A percentile compares a stretch with the other conserved stretches of the same genome.
These are phyloP conservation scores for Lentinula edodes DNA, from an alignment of 768 basidiomycete species.

Conservation along the genomic window DNA sequence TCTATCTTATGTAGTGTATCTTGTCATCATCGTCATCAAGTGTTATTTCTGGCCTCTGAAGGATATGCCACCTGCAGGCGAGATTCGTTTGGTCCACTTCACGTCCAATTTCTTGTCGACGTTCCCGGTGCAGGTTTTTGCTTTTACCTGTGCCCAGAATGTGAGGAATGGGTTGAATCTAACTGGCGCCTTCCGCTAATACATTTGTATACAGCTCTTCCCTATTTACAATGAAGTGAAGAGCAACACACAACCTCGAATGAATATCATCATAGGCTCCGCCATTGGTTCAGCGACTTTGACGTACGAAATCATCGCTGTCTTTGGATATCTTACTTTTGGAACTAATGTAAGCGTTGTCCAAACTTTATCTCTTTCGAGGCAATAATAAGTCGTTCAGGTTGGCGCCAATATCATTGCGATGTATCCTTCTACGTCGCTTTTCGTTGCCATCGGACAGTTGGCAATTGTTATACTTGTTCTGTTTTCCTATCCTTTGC, in stretches of 20 bases:
- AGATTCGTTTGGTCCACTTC: constrained; percentile 67
- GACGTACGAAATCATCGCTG: constrained; percentile 83
- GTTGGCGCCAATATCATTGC: constrained; percentile 92
- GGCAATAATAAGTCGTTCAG: constrained; percentile 25
- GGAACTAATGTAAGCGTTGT: constrained; percentile 61
- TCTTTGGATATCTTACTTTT: constrained; percentile 92
- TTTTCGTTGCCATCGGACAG: constrained; percentile 91
- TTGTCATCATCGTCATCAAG: constrained; percentile 71
- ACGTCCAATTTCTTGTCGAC: constrained; percentile 75
- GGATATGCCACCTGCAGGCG: constrained; percentile 57
- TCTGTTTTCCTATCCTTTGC: constrained; percentile 89
- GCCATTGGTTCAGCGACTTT: constrained; percentile 82
- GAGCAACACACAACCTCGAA: constrained; percentile 70
- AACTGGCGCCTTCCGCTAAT: not conserved
- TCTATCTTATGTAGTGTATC: constrained; percentile 46
- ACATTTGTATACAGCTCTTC: constrained; percentile 56
- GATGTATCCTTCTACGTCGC: constrained; percentile 87
- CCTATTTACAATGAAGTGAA: constrained; percentile 91
- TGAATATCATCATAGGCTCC: constrained; percentile 83
- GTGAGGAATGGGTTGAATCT: constrained; percentile 36
- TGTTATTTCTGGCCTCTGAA: constrained; percentile 76
- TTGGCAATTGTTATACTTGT: constrained; percentile 89
- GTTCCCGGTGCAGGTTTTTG: constrained; percentile 92
- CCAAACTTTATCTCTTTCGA: not conserved
- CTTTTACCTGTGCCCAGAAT: constrained; percentile 91